Conservation (phyloP, 768 basidiomycete genomes). For the Tricholoma sp. region DNA sequence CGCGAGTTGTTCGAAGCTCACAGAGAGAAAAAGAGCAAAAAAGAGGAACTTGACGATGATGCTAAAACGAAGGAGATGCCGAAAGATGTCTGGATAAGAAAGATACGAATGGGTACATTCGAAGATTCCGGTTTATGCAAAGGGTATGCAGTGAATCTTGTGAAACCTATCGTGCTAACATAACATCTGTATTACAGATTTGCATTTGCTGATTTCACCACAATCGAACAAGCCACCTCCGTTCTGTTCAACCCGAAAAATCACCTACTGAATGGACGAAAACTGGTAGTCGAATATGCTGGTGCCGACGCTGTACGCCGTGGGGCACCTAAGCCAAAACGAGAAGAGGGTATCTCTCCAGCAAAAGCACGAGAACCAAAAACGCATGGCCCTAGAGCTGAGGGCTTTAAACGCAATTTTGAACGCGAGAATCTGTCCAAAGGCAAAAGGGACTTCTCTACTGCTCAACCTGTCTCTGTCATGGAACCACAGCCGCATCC, state of each 20-base stretch:
- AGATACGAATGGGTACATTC: slow-evolving; percentile 91
- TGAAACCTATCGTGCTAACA: neutral
- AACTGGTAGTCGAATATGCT: slow-evolving; percentile 87
- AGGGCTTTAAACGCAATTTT: slow-evolving; percentile 6
- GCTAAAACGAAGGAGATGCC: slow-evolving; percentile 23
- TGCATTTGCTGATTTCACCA: slow-evolving; percentile 90
- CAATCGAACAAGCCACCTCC: slow-evolving; percentile 71
- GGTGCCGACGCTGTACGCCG: slow-evolving; percentile 83
- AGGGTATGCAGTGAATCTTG: slow-evolving; percentile 55
- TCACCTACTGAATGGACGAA: slow-evolving; percentile 77
- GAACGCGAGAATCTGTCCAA: neutral
- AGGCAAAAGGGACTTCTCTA: neutral
- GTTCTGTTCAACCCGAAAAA: slow-evolving; percentile 82
- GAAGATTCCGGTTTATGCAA: slow-evolving; percentile 95
- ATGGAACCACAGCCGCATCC: neutral
- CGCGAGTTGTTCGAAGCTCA: slow-evolving; percentile 71
- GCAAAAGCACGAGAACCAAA: slow-evolving; percentile 10
- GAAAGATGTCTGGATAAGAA: slow-evolving; percentile 59
- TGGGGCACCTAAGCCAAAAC: slow-evolving; percentile 48
- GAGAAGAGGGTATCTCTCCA: slow-evolving; percentile 11
- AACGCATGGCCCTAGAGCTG: slow-evolving; percentile 5
- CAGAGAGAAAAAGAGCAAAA: slow-evolving; percentile 31
- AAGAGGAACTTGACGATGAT: slow-evolving; percentile 19
- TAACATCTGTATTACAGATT: slow-evolving; percentile 49
- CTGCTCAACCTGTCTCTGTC: neutral